Evolutionary conservation across 2,329 filamentous ascomycete species (phyloP), one percentile per base, ranked within the genome.

Genomic region (Ceratocystis variospora): DNA sequence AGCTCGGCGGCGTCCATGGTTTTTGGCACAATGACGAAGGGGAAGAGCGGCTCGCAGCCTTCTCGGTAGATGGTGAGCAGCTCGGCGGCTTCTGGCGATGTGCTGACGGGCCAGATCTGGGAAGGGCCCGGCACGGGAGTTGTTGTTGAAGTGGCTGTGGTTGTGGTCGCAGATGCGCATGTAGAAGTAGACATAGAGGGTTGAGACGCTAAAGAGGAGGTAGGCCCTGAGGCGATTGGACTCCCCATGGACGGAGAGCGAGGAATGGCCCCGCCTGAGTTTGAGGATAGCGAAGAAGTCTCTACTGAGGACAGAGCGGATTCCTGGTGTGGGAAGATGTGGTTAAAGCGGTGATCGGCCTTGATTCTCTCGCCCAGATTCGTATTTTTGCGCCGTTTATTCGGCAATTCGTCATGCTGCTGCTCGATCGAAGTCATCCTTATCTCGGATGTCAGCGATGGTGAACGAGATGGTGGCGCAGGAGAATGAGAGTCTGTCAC

Each of bases 21-120:
- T 28, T 70, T 68, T 0, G 79, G 75, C 3, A 80, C 71, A 15
- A 77, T 69, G 7, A 79, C 76, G 68, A 81, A 81, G 7, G 80
- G 80, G 63, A 79, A 77, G 7, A 79, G 69, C 0, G 71, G 72
- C 41, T 72, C 72, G 65, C 77, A 72, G 22, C 73, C 65, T 2
- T 72, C 69, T 25, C 71, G 72, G 67, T 76, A 81, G 33, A 72
- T 69, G 5, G 68, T 65, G n/a, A 81, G 70, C 46, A 80, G 72
- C 0, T 72, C 72, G 7, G 73, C 70, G 10, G 79, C 79, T 79
- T 78, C 80, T 48, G 74, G 70, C 17, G 73, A 73, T 61, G 62
- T 53, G 50, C 66, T 37, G 66, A 66, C 69, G n/a, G 68, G 69
- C 61, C 66, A 69, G 64, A 63, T 61, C 66, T 63, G 53, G 67